A percentile compares a stretch with the other conserved stretches of the same genome.
These are phyloP conservation scores for Talaromyces atroroseus DNA, from an alignment of 2,329 filamentous ascomycete genomes.

Conservation along the genomic window DNA sequence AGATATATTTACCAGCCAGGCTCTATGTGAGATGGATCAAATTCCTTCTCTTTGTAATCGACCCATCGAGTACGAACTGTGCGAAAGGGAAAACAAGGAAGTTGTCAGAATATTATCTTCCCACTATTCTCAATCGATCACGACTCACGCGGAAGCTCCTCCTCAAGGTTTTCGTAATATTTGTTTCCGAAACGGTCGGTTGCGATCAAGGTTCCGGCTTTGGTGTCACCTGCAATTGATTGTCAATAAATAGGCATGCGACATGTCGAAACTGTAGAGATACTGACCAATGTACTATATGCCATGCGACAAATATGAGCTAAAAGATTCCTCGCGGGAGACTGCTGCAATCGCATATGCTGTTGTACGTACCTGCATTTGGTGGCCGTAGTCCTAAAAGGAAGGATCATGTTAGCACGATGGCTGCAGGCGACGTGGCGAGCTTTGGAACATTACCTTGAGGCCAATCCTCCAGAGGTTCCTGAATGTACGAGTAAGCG, in stretches of 20 bases:
- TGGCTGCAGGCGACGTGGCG: not conserved
- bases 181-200: conserved; percentile 93
- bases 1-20: conserved; percentile 64
- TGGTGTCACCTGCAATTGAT: conserved; percentile 73
- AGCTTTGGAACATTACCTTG: conserved; percentile 55
- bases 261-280: not conserved
- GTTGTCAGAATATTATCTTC: conserved; percentile 10
- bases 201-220: conserved; percentile 80
- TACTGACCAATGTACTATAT: conserved; percentile 40
- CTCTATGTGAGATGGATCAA: conserved; percentile 64
- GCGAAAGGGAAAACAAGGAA: not conserved
- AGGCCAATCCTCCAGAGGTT: conserved; percentile 84
- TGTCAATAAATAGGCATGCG: not conserved
- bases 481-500: conserved; percentile 74
- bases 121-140: not conserved
- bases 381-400: conserved; percentile 76
- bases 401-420: conserved; percentile 34
- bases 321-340: not conserved
- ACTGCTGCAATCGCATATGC: conserved; percentile 1
- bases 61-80: conserved; percentile 94
- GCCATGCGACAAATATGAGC: not conserved
- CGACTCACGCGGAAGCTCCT: conserved; percentile 78
- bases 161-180: conserved; percentile 84
- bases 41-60: conserved; percentile 83
- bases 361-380: conserved; percentile 70